Evolutionary conservation across 208 protist species (phyloP).

Genomic region (Naegleria lovaniensis): DNA sequence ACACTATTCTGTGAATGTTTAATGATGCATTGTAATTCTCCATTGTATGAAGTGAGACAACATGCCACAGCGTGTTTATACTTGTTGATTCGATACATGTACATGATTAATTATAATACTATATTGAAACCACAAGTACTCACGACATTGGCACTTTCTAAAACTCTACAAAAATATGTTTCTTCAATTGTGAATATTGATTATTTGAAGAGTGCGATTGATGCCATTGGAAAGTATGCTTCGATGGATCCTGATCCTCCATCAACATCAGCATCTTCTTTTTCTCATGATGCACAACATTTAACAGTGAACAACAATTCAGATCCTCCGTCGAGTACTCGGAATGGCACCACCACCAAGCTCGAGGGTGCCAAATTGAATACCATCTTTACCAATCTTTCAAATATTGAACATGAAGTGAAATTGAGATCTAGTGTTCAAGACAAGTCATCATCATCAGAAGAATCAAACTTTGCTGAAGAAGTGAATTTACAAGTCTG

Average conservation of each 20-base stretch:
- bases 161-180: neutral
- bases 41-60: neutral
- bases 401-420: neutral
- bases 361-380: neutral
- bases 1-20: constrained; percentile 11
- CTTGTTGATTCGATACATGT: neutral
- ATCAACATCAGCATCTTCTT: neutral
- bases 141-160: neutral
- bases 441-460: neutral
- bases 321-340: neutral
- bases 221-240: neutral
- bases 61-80: neutral
- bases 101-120: neutral
- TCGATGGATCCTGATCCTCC: neutral
- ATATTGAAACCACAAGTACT: neutral
- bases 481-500: neutral
- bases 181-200: neutral
- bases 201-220: neutral
- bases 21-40: neutral
- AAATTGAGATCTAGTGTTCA: neutral
- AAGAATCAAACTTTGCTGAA: neutral
- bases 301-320: neutral
- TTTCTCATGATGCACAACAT: neutral
- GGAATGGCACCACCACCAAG: too few species aligned
- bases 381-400: neutral